These are phyloP conservation scores for Selenicereus undatus DNA, from an alignment of 148 eudicot genomes.

Conservation along the genomic window DNA sequence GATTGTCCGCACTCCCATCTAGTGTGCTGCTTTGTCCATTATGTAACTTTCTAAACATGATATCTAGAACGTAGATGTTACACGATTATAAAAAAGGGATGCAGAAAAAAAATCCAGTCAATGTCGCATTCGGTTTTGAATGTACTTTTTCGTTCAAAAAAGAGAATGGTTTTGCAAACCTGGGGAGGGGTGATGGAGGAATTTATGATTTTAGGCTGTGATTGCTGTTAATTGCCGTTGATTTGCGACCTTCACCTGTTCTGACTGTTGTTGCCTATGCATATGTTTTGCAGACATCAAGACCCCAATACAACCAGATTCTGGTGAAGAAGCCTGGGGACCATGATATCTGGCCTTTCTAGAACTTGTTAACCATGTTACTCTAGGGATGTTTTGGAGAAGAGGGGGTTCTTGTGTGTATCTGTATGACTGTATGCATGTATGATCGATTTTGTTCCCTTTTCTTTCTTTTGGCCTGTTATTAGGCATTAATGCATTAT, in stretches of 20 bases:
- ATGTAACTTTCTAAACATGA: background rate
- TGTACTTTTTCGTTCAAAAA: background rate
- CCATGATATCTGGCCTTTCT: slow-evolving; percentile 61
- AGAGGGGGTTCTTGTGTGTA: background rate
- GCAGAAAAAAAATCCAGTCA: too few species aligned
- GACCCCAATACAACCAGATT: slow-evolving; percentile 80
- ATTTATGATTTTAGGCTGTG: too few species aligned
- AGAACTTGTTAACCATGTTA: slow-evolving; percentile 13
- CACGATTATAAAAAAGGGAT: background rate
- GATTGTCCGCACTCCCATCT: background rate
- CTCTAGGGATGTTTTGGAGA: background rate
- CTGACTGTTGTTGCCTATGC: background rate
- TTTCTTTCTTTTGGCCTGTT: background rate
- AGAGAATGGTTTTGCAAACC: too few species aligned
- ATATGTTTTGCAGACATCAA: slow-evolving; percentile 61
- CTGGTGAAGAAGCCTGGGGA: slow-evolving; percentile 72
- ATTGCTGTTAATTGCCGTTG: background rate
- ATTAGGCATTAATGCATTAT: background rate
- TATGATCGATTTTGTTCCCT: background rate
- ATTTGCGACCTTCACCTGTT: background rate
- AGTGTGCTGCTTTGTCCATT: background rate
- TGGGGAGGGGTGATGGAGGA: background rate
- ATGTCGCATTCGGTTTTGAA: too few species aligned
- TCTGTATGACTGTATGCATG: too few species aligned
- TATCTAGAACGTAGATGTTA: background rate